A percentile compares a stretch with the other conserved stretches of the same genome.
phyloP scores from a whole-genome alignment of 2,329 filamentous ascomycete species.

The Cryphonectria carpinicola region DNA sequence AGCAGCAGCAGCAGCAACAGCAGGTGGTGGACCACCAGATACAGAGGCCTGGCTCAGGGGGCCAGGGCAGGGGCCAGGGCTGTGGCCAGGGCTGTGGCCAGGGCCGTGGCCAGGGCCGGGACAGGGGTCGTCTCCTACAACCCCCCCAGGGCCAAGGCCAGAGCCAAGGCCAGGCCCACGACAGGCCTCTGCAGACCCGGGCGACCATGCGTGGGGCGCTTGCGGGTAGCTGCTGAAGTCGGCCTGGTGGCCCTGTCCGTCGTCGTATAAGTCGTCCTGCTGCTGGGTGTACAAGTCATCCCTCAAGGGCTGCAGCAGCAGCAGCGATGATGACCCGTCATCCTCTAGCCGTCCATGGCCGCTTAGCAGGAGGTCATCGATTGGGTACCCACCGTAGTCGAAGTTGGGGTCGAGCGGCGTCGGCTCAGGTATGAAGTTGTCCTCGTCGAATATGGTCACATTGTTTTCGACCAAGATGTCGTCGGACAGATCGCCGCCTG shows the following conservation, averaged over 20 bases:
- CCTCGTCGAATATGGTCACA: constrained; percentile 30
- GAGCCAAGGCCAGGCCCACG: neutral
- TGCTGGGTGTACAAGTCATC: constrained; percentile 33
- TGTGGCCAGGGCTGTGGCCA: neutral
- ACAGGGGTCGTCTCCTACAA: neutral
- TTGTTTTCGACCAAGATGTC: neutral
- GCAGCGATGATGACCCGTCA: constrained; percentile 33
- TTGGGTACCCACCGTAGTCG: constrained; percentile 5
- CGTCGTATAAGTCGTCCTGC: constrained; percentile 33
- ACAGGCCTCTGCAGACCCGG: neutral
- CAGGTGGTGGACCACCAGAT: constrained; percentile 2
- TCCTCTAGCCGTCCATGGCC: constrained; percentile 37
- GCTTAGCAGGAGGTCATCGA: constrained; percentile 33
- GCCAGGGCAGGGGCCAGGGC: neutral
- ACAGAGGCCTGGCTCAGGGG: neutral
- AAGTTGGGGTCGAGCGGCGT: constrained; percentile 45
- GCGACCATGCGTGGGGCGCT: constrained; percentile 6
- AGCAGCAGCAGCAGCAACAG: neutral
- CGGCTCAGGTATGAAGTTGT: constrained; percentile 61
- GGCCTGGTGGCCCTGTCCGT: neutral
- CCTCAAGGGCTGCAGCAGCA: constrained; percentile 39
- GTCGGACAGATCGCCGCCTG: neutral
- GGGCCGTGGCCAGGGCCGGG: neutral
- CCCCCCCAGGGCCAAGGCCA: neutral
- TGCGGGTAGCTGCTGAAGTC: constrained; percentile 32